phyloP scores from a whole-genome alignment of 495 filamentous ascomycete genomes.

The Apiosordaria backusii region DNA sequence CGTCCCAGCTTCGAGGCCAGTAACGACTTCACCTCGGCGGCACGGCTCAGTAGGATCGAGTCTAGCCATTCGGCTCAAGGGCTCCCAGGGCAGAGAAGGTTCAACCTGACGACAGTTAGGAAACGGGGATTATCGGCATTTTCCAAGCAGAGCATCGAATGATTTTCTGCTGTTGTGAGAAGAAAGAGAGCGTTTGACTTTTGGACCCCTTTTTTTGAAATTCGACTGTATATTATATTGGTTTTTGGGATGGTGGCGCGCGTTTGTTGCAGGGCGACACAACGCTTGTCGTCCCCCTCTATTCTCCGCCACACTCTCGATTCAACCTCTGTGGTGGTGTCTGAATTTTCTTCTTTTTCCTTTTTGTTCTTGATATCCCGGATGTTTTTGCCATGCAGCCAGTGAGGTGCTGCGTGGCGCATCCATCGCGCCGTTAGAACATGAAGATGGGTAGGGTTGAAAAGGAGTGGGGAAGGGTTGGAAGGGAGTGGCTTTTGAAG shows the following conservation, averaged over 20 bases:
- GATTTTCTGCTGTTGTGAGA: background rate
- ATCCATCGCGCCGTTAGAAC: slow-evolving; percentile 3
- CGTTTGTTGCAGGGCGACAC: background rate
- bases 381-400: slow-evolving; percentile 7
- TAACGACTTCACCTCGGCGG: slow-evolving; percentile 87
- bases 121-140: slow-evolving; percentile 38
- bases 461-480: background rate
- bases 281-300: slow-evolving; percentile 10
- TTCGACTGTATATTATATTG: slow-evolving; percentile 14
- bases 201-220: background rate
- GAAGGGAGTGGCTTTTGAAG: background rate
- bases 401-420: background rate
- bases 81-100: slow-evolving; percentile 25
- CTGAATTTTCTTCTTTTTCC: slow-evolving; percentile 13
- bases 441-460: background rate
- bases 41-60: slow-evolving; percentile 78
- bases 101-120: slow-evolving; percentile 33
- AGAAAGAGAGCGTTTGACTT: background rate
- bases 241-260: background rate
- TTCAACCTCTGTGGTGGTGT: slow-evolving; percentile 10
- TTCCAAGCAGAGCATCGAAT: slow-evolving; percentile 36
- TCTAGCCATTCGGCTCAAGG: slow-evolving; percentile 53
- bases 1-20: slow-evolving; percentile 78
- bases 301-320: too few species aligned
- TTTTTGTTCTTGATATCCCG: slow-evolving; percentile 26